phyloP scores from a whole-genome alignment of 2,329 filamentous ascomycete genomes.

The Lizonia empirigonia region DNA sequence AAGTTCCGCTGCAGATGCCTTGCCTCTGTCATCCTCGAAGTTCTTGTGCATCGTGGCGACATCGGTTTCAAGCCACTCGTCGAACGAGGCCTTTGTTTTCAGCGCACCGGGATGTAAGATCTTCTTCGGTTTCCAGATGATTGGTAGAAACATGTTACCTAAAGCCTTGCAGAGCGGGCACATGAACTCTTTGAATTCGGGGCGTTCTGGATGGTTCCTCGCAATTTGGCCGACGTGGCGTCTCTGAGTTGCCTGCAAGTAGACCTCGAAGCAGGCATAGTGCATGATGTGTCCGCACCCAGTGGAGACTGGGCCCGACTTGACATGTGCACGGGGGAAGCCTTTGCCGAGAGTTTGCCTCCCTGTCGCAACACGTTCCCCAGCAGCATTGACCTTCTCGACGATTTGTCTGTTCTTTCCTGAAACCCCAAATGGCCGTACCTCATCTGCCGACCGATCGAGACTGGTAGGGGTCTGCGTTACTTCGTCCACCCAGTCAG shows the following conservation, averaged over 20 bases:
- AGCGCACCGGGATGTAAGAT: conserved; percentile 80
- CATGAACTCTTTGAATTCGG: conserved; percentile 83
- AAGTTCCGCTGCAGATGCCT: conserved; percentile 29
- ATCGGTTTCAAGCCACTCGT: conserved; percentile 69
- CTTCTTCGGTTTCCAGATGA: conserved; percentile 92
- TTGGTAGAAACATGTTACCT: conserved; percentile 91
- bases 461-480: conserved; percentile 78
- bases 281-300: conserved; percentile 99
- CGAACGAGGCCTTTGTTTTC: conserved; percentile 63
- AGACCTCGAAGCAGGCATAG: conserved; percentile 91
- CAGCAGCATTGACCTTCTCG: conserved; percentile 74
- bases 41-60: conserved; percentile 59
- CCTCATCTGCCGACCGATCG: conserved; percentile 80
- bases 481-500: conserved; percentile 83
- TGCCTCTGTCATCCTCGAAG: conserved; percentile 38
- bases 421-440: conserved; percentile 89
- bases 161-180: conserved; percentile 96
- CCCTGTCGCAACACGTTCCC: conserved; percentile 73
- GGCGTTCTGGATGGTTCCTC: conserved; percentile 85
- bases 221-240: conserved; percentile 93
- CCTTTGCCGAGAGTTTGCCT: conserved; percentile 87
- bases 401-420: conserved; percentile 81
- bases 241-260: conserved; percentile 80
- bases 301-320: conserved; percentile 79
- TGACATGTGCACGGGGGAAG: conserved; percentile 72